Evolutionary conservation across 805 yeast genomes (phyloP), one percentile per base, ranked within the genome.

Genomic region (Metschnikowia sp.): DNA sequence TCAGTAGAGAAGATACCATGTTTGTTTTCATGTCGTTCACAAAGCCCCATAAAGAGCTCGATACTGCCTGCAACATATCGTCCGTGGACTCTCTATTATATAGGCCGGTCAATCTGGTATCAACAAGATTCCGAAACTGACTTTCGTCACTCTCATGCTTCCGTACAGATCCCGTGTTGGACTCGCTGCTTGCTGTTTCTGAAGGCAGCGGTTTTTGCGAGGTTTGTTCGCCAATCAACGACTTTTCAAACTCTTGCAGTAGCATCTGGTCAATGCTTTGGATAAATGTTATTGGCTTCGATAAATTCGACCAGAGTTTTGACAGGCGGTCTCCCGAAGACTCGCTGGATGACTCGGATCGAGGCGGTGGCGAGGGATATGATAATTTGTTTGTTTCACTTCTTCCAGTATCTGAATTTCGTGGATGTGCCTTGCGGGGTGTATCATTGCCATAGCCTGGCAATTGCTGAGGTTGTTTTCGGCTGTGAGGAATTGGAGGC

Each of bases 191-290:
- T 13, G 26, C 37, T 11, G 7, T 2, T 7, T 2, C 26, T 8
- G n/a, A 6, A 1, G 12, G 12, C 12, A 10, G 12, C 7, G 5
- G 3, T 22, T 22, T 22, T 10, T 4, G 5, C 18, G 38, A 4
- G 6, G 22, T 12, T 6, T 15, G 13, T 12, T 48, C 52, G 12
- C 49, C 52, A 8, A 39, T 29, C 12, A 50, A 30, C 6, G 52
- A 49, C 32, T 42, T 42, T 31, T 84, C 90, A 47, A 85, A 70
- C 60, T 84, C 90, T 48, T 74, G 77, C 58, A 81, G 88, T 31
- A 85, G 67, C 63, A 83, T 69, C 44, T 77, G 80, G 60, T 85
- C 92, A 57, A 85, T 76, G 51, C 82, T 88, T 54, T 82, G 88
- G 40, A 85, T 72, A 43, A 83, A 69, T 39, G 73, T 77, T 38